phyloP scores from a whole-genome alignment of 306 rosid species.

The Castanopsis chinensis region DNA sequence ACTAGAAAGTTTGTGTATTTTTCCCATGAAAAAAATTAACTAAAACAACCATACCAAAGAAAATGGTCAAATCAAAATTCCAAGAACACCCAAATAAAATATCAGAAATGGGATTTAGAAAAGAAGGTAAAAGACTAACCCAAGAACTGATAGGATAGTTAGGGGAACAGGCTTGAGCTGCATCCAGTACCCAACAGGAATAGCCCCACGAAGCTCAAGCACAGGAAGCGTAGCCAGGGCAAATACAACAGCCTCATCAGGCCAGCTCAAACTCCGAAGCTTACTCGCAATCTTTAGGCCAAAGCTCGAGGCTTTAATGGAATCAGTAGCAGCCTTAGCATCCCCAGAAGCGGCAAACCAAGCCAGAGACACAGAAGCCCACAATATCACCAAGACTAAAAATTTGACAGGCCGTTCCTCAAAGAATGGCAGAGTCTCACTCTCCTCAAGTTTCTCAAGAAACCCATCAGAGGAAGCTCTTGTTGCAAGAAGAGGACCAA shows the following conservation, averaged over 20 bases:
- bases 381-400: slow-evolving; percentile 63
- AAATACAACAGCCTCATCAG: slow-evolving; percentile 83
- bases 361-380: slow-evolving; percentile 77
- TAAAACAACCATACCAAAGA: background rate
- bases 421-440: slow-evolving; percentile 38
- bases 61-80: slow-evolving; percentile 14
- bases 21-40: background rate
- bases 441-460: slow-evolving; percentile 34
- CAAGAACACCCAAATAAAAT: background rate
- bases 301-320: slow-evolving; percentile 80
- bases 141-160: slow-evolving; percentile 63
- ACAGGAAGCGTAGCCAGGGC: slow-evolving; percentile 85
- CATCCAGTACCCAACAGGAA: slow-evolving; percentile 95
- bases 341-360: slow-evolving; percentile 84
- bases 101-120: background rate
- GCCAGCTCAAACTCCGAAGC: slow-evolving; percentile 65
- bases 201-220: slow-evolving; percentile 96
- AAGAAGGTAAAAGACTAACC: slow-evolving; percentile 46
- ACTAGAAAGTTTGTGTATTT: too few species aligned
- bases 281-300: slow-evolving; percentile 69
- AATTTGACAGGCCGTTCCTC: slow-evolving; percentile 55
- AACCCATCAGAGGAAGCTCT: slow-evolving; percentile 40
- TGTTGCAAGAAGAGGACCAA: slow-evolving; percentile 13
- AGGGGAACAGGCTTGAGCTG: slow-evolving; percentile 63
- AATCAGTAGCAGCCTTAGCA: slow-evolving; percentile 80